Percentiles rank a stretch among this genome's conserved stretches.
phyloP scores from a whole-genome alignment of 1,284 basidiomycete genomes.

The Tilletia caries region DNA sequence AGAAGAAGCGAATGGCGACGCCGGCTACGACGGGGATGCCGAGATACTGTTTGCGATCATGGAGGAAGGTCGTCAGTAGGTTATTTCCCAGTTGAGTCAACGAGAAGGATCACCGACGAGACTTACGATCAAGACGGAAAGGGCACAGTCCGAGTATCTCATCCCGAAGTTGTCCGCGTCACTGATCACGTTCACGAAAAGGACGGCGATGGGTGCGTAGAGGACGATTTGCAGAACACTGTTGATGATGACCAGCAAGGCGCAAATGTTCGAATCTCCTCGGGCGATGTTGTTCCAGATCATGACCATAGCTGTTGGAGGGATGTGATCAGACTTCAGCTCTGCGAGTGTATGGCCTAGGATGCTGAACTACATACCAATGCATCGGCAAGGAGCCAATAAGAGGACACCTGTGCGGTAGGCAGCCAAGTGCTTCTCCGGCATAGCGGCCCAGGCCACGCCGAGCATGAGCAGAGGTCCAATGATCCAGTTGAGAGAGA shows the following conservation, averaged over 20 bases:
- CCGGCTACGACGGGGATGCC: constrained; percentile 70
- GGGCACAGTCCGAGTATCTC: constrained; percentile 68
- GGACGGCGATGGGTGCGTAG: constrained; percentile 70
- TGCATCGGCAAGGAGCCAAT: constrained; percentile 62
- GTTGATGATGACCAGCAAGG: constrained; percentile 64
- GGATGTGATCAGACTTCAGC: constrained; percentile 56
- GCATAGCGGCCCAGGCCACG: constrained; percentile 78
- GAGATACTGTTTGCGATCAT: constrained; percentile 32
- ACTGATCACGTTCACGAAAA: constrained; percentile 71
- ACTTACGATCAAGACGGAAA: constrained; percentile 63
- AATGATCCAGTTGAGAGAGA: constrained; percentile 77
- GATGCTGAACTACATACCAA: constrained; percentile 19
- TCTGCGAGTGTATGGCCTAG: no score
- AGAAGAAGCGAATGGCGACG: constrained; percentile 64
- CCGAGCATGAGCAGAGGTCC: constrained; percentile 75
- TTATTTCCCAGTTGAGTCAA: no score
- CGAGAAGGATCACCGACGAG: no score
- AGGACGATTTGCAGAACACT: constrained; percentile 69
- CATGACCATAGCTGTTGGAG: constrained; percentile 40
- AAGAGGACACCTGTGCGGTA: constrained; percentile 61
- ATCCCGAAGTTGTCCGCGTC: constrained; percentile 58
- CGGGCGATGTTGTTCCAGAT: constrained; percentile 68
- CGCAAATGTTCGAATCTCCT: constrained; percentile 74
- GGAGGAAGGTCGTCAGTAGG: no score
- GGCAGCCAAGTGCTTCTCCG: constrained; percentile 58